Base-by-base conservation (phyloP, 2,329 filamentous ascomycete genomes). In the Sphaceloma murrayae region DNA sequence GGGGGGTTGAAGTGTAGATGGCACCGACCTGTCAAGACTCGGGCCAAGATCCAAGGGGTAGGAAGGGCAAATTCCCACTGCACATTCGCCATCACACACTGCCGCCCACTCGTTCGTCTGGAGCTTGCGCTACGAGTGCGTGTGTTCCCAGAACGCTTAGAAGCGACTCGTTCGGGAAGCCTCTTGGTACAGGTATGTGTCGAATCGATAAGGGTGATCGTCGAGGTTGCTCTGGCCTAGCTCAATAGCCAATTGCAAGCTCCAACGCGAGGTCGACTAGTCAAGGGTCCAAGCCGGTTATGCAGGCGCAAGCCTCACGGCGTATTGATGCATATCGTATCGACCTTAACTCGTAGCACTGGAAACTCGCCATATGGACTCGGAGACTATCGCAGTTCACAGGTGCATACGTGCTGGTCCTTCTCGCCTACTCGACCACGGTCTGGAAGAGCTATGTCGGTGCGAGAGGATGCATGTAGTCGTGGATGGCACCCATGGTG, bases 51-150 rank as follows among this genome's bases (percentile, higher is more conserved):
- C 36, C 24, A 13, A 40, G 24, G n/a, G 36, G n/a, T 36, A 26
- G 19, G 36, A 16, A 14, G 24, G 16, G 36, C 27, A 40, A 13
- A n/a, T n/a, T n/a, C n/a, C n/a, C n/a, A n/a, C n/a, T n/a, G n/a
- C 30, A 40, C 36, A 30, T 40, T 30, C 24, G 36, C 36, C 36
- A 40, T 40, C 36, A 40, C n/a, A n/a, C 36, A 40, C 36, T 30
- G 36, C 36, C 24, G 36, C 24, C 22, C 22, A 40, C 14, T 40
- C 19, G 36, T 30, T 40, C 36, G 36, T 18, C n/a, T n/a, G n/a
- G n/a, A n/a, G n/a, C n/a, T n/a, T n/a, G n/a, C n/a, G n/a, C n/a
- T n/a, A n/a, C n/a, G n/a, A n/a, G n/a, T n/a, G n/a, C n/a, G n/a
- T n/a, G n/a, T n/a, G n/a, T n/a, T n/a, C 10, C 36, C 36, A 26